Conservation (phyloP, 1,284 basidiomycete genomes). For the Ceratobasidium sp. region DNA sequence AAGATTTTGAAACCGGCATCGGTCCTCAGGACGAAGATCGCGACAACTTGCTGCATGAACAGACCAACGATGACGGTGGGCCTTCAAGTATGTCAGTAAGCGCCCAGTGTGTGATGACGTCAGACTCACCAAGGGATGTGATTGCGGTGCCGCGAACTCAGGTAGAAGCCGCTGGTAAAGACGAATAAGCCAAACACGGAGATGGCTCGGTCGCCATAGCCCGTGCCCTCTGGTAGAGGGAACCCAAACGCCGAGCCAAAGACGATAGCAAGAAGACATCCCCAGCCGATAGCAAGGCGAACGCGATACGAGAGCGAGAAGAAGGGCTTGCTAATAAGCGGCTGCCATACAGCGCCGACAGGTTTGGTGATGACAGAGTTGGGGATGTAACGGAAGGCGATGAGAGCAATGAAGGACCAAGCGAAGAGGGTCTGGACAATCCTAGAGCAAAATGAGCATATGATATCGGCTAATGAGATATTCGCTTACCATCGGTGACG, state of each 20-base stretch:
- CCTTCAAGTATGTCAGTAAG: slow-evolving; percentile 60
- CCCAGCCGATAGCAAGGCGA: slow-evolving; percentile 77
- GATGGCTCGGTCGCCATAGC: slow-evolving; percentile 82
- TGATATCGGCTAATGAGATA: slow-evolving; percentile 23
- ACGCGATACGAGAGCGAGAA: slow-evolving; percentile 70
- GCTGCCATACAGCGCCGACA: slow-evolving; percentile 74
- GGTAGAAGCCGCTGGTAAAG: slow-evolving; percentile 81
- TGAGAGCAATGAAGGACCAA: slow-evolving; percentile 82
- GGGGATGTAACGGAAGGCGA: slow-evolving; percentile 84
- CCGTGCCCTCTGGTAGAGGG: slow-evolving; percentile 67
- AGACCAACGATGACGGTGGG: slow-evolving; percentile 86
- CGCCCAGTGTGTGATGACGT: slow-evolving; percentile 23
- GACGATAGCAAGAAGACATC: slow-evolving; percentile 77
- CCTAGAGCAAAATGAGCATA: slow-evolving; percentile 59
- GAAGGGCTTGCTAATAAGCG: slow-evolving; percentile 75
- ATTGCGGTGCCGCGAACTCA: slow-evolving; percentile 70
- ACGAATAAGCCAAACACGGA: slow-evolving; percentile 83
- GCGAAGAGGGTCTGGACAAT: slow-evolving; percentile 83
- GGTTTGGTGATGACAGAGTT: slow-evolving; percentile 75
- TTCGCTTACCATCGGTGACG: slow-evolving; percentile 75
- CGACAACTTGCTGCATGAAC: slow-evolving; percentile 86
- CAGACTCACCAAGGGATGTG: slow-evolving; percentile 73
- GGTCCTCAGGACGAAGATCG: slow-evolving; percentile 87
- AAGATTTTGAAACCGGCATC: slow-evolving; percentile 84
- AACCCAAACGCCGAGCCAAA: slow-evolving; percentile 89